Conservation (phyloP, 2,329 filamentous ascomycete genomes). For the Trichoderma simmonsii region DNA sequence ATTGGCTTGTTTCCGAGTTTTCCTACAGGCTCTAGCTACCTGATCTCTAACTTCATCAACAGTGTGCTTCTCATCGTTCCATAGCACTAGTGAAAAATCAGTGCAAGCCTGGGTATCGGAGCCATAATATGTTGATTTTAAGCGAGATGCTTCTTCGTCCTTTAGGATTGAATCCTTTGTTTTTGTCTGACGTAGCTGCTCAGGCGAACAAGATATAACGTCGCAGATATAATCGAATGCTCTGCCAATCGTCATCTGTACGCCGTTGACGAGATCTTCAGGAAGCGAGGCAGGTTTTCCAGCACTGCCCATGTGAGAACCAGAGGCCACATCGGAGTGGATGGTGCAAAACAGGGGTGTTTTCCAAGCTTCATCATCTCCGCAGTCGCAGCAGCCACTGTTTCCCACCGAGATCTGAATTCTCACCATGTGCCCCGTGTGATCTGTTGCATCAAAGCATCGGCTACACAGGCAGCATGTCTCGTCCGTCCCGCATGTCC, state of each 20-base stretch:
- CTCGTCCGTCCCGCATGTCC: conserved; percentile 90
- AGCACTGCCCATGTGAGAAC: conserved; percentile 59
- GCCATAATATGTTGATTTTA: conserved; percentile 70
- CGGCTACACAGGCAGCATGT: conserved; percentile 92
- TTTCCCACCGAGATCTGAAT: conserved; percentile 87
- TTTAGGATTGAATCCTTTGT: conserved; percentile 73
- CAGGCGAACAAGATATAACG: conserved; percentile 95
- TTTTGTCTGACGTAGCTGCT: conserved; percentile 85
- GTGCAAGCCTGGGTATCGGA: conserved; percentile 41
- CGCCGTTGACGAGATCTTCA: conserved; percentile 69
- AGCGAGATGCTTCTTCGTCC: conserved; percentile 76
- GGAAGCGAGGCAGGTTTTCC: conserved; percentile 61
- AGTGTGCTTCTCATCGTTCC: conserved; percentile 99
- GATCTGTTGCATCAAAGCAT: conserved; percentile 94
- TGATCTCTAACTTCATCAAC: conserved; percentile 87
- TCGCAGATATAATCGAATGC: conserved; percentile 95
- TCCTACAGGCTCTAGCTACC: conserved; percentile 82
- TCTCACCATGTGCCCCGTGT: conserved; percentile 87
- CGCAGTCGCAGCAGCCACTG: conserved; percentile 95
- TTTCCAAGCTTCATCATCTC: conserved; percentile 92
- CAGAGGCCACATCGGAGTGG: conserved; percentile 63
- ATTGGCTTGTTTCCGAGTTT: conserved; percentile 65
- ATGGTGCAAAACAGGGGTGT: conserved; percentile 88
- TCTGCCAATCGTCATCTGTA: conserved; percentile 80
- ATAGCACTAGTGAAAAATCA: conserved; percentile 82